Base-by-base conservation (phyloP, 1,284 basidiomycete genomes). In the Rhodofomes roseus region DNA sequence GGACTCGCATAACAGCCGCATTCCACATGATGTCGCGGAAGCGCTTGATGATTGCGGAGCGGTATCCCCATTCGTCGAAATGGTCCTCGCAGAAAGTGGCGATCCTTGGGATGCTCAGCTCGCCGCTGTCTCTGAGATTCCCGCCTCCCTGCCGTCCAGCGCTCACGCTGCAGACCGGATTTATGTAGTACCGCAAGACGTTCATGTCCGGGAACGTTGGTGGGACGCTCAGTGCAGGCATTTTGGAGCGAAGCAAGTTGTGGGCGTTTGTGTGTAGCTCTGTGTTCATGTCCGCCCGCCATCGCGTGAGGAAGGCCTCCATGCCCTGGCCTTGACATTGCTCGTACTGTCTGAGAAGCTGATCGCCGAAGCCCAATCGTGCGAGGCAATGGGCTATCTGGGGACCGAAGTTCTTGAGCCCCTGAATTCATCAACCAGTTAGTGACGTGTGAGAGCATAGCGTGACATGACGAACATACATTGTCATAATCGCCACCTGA, bases 401-500 rank as follows among this genome's bases (percentile, higher is more conserved):
- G n/a, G 69, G 67, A 18, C 79, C 77, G 53, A 75, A 65, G 25
- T 68, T 68, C n/a, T 65, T 62, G 2, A 78, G 64, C 14, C 78
- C 77, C 76, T 79, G 60, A n/a, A 31, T 9, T 12, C 25, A 48
- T 27, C 6, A 25, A 16, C 27, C 12, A 27, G 44, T 7, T 23
- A 3, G 9, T 4, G 31, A 29, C 52, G 48, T 14, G 25, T n/a
- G 23, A 22, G 48, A 18, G 34, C n/a, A n/a, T n/a, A 14, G 51
- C 31, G 63, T 55, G 27, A 66, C 59, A 29, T 22, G 56, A 29
- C 2, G 27, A 7, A 62, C 69, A 31, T 29, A 80, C 82, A 7
- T 76, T 74, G 54, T 81, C 77, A 65, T 90, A 91, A 69, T 92
- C 89, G 0, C 86, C 88, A 14, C 89, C 87, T 7, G 78, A 74